These are phyloP conservation scores for Prunus padus DNA, from an alignment of 306 rosid genomes.

Conservation along the genomic window DNA sequence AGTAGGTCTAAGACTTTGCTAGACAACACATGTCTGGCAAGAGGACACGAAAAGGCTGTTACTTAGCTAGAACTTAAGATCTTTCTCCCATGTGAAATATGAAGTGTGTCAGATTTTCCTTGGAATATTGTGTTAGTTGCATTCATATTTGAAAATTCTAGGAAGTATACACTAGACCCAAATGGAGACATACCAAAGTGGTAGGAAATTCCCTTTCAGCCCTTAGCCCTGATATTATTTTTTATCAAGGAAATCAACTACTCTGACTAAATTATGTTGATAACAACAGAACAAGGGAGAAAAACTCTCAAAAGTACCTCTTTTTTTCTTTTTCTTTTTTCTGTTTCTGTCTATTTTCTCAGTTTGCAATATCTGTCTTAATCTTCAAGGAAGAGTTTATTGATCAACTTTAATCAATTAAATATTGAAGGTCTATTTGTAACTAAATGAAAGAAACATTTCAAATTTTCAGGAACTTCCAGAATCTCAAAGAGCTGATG, in stretches of 20 bases:
- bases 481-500: conserved; percentile 85
- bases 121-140: background rate
- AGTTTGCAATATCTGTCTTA: too few species aligned
- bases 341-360: too few species aligned
- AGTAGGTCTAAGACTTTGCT: background rate
- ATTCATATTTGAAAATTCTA: conserved; percentile 18
- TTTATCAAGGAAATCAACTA: background rate
- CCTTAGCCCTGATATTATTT: background rate
- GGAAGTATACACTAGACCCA: background rate
- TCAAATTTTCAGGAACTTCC: conserved; percentile 67
- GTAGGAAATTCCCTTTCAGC: background rate
- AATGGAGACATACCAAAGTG: background rate
- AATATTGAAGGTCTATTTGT: too few species aligned
- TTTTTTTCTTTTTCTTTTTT: too few species aligned
- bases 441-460: background rate
- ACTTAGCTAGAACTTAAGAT: too few species aligned
- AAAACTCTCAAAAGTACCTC: background rate
- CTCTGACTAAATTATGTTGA: background rate
- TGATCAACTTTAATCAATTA: too few species aligned
- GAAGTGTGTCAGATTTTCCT: background rate
- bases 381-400: too few species aligned
- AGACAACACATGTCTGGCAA: too few species aligned
- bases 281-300: background rate
- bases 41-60: too few species aligned
- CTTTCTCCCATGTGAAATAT: background rate